A percentile compares a stretch with the other conserved stretches of the same genome.
Conservation (phyloP, 805 yeast genomes). For the Kodamaea jinghongensis region DNA sequence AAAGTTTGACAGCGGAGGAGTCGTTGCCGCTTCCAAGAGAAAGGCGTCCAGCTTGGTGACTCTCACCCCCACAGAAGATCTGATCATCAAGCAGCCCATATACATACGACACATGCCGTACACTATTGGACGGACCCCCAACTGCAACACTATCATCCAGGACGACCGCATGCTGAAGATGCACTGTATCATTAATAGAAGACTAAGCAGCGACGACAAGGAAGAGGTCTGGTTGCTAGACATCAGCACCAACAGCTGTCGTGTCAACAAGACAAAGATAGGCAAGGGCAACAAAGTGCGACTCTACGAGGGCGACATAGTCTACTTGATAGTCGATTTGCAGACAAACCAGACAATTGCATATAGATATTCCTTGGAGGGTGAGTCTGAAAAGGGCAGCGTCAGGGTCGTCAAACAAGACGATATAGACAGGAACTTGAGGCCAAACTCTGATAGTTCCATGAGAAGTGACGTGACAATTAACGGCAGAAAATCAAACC, state of each 20-base stretch:
- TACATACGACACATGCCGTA: slow-evolving; percentile 65
- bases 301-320: slow-evolving; percentile 60
- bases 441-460: not conserved
- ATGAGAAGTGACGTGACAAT: too few species aligned
- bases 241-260: slow-evolving; percentile 76
- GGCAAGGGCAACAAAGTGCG: slow-evolving; percentile 62
- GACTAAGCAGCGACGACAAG: slow-evolving; percentile 45
- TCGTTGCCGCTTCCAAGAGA: not conserved
- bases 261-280: slow-evolving; percentile 56
- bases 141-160: slow-evolving; percentile 56
- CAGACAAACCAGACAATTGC: slow-evolving; percentile 50
- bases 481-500: too few species aligned
- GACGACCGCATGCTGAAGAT: slow-evolving; percentile 81
- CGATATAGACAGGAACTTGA: slow-evolving; percentile 7
- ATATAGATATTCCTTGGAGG: slow-evolving; percentile 28
- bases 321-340: slow-evolving; percentile 65
- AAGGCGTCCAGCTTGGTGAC: slow-evolving; percentile 54
- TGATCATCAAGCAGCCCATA: slow-evolving; percentile 47
- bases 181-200: slow-evolving; percentile 69
- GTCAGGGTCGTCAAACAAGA: slow-evolving; percentile 3
- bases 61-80: slow-evolving; percentile 23
- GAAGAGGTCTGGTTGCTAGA: slow-evolving; percentile 82
- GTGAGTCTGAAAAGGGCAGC: slow-evolving; percentile 2
- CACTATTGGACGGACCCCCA: slow-evolving; percentile 70
- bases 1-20: slow-evolving; percentile 9